Evolutionary conservation across 2,329 filamentous ascomycete genomes (phyloP), one percentile per base, ranked within the genome.

Genomic region (Colletotrichum graminicola): DNA sequence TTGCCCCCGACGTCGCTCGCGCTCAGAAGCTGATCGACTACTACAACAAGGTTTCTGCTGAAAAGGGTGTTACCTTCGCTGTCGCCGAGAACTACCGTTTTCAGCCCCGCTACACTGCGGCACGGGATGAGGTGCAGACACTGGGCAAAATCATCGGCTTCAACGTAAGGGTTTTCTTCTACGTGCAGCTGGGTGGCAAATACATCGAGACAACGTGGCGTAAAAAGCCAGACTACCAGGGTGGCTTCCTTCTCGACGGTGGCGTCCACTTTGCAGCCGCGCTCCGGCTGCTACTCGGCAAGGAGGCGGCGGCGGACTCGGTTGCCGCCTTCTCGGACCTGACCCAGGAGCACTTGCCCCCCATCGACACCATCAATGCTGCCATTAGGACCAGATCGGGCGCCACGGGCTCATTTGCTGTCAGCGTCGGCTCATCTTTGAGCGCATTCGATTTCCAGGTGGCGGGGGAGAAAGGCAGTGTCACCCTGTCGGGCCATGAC

Each of bases 51-150:
- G 70, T 83, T 6, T 76, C 75, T 16, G 72, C 72, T 14, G 75
- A 76, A 14, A 65, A 63, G 26, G 66, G 76, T 68, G 81, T 82
- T 14, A 86, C 85, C 7, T 89, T 90, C 81, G 84, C 84, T 18
- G 86, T 95, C 4, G 93, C 91, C 0, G 93, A 95, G 80, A 94
- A 95, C 80, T 92, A 89, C 77, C 87, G 93, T 62, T 94, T 90
- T 81, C 79, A 88, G 66, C 83, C 87, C 39, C 83, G 84, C 14
- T 90, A 89, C 76, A 69, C 79, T 16, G 87, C 86, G 75, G 91
- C 84, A 0, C 60, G 62, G 18, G 62, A 72, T 23, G 70, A 72
- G 41, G 80, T 89, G 11, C 78, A 84, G 72, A 80, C 84, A 59
- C 81, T 91, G 1, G 89, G 89, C 14, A 84, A 84, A 72, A 78